Conservation (phyloP, 2,329 filamentous ascomycete species). For the Moelleriella libera region DNA sequence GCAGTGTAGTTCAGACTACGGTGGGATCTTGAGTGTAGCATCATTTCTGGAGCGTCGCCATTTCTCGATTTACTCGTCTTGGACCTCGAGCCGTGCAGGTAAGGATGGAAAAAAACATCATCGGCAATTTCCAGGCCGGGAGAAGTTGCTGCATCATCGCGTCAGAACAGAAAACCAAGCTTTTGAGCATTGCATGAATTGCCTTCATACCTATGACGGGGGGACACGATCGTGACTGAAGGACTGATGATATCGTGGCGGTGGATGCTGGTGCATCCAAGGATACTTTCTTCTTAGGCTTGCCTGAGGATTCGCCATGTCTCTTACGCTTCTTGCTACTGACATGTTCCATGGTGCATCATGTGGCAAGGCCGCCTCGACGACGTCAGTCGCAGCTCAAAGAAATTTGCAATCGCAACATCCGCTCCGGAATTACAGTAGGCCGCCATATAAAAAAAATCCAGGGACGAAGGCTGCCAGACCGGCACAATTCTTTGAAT, state of each 20-base stretch:
- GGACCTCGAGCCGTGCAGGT: conserved; percentile 21
- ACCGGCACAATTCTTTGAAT: conserved; percentile 1
- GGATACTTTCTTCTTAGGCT: conserved; percentile 38
- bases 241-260: conserved; percentile 31
- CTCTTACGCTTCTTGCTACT: conserved; percentile 41
- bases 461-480: neutral
- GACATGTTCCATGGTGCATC: conserved; percentile 19
- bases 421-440: conserved; percentile 3
- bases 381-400: neutral
- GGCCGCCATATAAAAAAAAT: conserved; percentile 7
- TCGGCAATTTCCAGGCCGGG: conserved; percentile 21
- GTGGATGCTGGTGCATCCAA: conserved; percentile 24
- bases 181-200: neutral
- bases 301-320: conserved; percentile 22
- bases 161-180: neutral
- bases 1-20: conserved; percentile 45
- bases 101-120: conserved; percentile 31
- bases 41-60: conserved; percentile 29
- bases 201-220: conserved; percentile 35
- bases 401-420: neutral
- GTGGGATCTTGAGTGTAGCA: conserved; percentile 44
- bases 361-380: too few species aligned
- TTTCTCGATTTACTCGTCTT: conserved; percentile 25
- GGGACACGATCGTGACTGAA: conserved; percentile 30
- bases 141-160: conserved; percentile 15